Evolutionary conservation across 192 early-diverging fungal species (phyloP), one percentile per base, ranked within the genome.

Genomic region (Linnemannia zychae): DNA sequence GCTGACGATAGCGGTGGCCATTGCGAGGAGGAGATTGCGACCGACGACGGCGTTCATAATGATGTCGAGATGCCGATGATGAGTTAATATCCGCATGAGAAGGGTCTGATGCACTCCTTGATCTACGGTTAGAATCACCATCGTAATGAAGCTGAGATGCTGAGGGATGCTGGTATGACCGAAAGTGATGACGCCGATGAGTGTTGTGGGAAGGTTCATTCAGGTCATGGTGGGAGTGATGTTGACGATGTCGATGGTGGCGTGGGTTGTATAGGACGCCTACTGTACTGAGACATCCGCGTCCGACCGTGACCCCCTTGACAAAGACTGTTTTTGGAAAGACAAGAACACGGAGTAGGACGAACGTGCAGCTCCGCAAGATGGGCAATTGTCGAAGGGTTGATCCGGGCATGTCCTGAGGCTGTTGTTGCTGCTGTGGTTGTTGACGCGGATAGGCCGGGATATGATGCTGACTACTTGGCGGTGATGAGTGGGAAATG

Each of bases 301-400:
- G 73, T 22, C 79, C 67, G 37, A 70, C 15, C 22, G 66, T 31
- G 13, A 75, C 18, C 34, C 72, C 24, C 37, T 66, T 68, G 22
- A 57, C 66, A 67, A 80, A 74, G 5, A 57, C 67, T 13, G 40
- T 71, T 53, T 75, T 75, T 31, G 79, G 79, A 34, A 81, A 75
- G 20, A 63, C 31, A 28, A 81, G 40, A 28, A 81, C 57, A 3
- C 79, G 79, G 37, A 75, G 38, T 13, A 70, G 37, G 48, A 81
- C 47, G 48, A 81, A 80, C 0, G 60, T 65, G 53, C 67, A 71
- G 67, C 66, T n/a, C 12, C 75, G 40, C 16, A 77, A 20, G 12
- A 52, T n/a, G 15, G 60, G 63, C 2, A 33, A 28, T 49, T 37
- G 71, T 5, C 34, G 28, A 49, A 34, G 24, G 24, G 31, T 24